Conservation (phyloP, 1,284 basidiomycete species). For the Filobasidium uniguttulatum region DNA sequence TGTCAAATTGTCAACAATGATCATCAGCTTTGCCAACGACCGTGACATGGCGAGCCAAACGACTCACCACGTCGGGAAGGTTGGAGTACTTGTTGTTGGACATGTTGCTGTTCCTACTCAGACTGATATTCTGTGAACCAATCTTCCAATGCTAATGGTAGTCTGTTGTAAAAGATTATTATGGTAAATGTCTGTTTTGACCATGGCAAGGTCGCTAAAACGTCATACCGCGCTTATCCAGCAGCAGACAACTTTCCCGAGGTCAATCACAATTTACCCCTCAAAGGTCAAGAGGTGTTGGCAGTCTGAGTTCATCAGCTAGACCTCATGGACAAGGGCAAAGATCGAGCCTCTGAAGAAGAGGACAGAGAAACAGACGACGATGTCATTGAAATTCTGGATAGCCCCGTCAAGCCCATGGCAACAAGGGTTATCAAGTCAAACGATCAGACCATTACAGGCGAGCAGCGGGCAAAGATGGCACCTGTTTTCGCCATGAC, state of each 20-base stretch:
- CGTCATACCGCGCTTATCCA: too few relatives aligned
- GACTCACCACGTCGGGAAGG: conserved; percentile 3
- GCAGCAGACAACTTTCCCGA: too few relatives aligned
- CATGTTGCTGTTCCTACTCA: too few relatives aligned
- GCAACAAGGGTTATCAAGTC: conserved; percentile 3
- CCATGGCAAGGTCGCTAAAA: too few relatives aligned
- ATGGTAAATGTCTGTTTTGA: too few relatives aligned
- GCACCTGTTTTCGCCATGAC: background rate
- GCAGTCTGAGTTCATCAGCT: background rate
- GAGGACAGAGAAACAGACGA: background rate
- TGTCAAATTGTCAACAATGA: conserved; percentile 1
- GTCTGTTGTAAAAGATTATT: too few relatives aligned
- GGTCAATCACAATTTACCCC: too few relatives aligned
- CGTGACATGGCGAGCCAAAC: background rate
- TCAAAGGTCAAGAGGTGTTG: too few relatives aligned
- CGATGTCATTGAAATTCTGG: conserved; percentile 13
- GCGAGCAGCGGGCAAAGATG: conserved; percentile 2
- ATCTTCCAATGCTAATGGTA: too few relatives aligned
- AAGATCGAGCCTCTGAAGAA: background rate
- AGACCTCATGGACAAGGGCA: background rate
- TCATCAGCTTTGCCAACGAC: background rate
- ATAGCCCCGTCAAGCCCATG: conserved; percentile 15
- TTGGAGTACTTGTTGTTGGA: conserved; percentile 6
- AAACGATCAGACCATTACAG: background rate
- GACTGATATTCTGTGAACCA: too few relatives aligned